Evolutionary conservation across 345 rosid species (phyloP).

Genomic region (Tarenaya hassleriana): DNA sequence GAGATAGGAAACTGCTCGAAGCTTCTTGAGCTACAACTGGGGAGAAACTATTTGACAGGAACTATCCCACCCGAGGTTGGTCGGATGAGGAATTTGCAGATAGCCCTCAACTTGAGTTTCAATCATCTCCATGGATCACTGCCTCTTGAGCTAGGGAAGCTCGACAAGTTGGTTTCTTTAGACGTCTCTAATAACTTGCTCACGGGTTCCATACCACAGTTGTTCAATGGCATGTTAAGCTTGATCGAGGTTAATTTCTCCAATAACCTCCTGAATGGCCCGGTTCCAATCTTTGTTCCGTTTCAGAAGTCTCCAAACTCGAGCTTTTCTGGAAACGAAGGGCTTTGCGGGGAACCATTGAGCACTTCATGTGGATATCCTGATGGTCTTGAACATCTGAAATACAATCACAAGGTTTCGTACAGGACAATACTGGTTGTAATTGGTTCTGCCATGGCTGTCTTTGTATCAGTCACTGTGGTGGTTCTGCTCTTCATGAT

Average conservation of each 20-base stretch:
- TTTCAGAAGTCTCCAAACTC: slow-evolving; percentile 79
- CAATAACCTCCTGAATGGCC: slow-evolving; percentile 72
- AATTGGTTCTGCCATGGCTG: slow-evolving; percentile 90
- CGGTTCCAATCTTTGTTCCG: slow-evolving; percentile 59
- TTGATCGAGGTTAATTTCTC: slow-evolving; percentile 90
- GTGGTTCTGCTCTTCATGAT: slow-evolving; percentile 90
- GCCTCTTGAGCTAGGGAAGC: slow-evolving; percentile 69
- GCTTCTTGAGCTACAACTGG: slow-evolving; percentile 53
- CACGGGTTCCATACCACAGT: slow-evolving; percentile 68
- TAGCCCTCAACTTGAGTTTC: slow-evolving; percentile 71
- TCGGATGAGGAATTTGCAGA: too few relatives aligned
- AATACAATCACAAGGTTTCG: too few relatives aligned
- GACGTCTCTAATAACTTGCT: slow-evolving; percentile 85
- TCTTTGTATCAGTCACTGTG: slow-evolving; percentile 70
- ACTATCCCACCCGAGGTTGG: slow-evolving; percentile 65
- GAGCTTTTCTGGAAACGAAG: too few relatives aligned
- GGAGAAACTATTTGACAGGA: slow-evolving; percentile 76
- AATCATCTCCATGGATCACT: slow-evolving; percentile 77
- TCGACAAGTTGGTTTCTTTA: slow-evolving; percentile 76
- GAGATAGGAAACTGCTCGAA: slow-evolving; percentile 65
- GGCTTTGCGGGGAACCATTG: slow-evolving; percentile 91
- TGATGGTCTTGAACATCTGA: too few relatives aligned
- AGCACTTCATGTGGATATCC: slow-evolving; percentile 46
- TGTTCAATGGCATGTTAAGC: slow-evolving; percentile 74
- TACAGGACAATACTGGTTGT: too few relatives aligned